Evolutionary conservation across 768 basidiomycete species (phyloP).

Genomic region (Chalciporus chontae): DNA sequence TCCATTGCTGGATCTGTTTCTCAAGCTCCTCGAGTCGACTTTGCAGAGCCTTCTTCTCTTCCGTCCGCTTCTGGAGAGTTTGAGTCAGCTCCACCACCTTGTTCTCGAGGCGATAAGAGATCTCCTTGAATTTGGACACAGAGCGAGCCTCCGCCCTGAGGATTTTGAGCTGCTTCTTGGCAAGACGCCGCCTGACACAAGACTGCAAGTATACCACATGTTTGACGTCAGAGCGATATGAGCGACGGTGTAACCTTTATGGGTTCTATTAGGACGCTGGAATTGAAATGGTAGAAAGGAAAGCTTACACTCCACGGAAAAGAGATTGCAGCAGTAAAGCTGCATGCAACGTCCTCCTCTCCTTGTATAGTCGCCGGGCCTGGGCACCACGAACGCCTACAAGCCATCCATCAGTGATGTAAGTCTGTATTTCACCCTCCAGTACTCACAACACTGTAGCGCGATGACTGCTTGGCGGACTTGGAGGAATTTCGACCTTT

Average conservation of each 20-base stretch:
- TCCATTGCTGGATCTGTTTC: conserved; percentile 82
- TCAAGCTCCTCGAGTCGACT: conserved; percentile 74
- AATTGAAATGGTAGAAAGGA: background rate
- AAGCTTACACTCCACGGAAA: conserved; percentile 83
- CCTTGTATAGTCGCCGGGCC: conserved; percentile 56
- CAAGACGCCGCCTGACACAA: conserved; percentile 84
- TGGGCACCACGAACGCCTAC: conserved; percentile 74
- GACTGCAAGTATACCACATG: conserved; percentile 86
- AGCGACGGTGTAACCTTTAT: conserved; percentile 51
- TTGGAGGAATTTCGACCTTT: conserved; percentile 66
- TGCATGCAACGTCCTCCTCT: conserved; percentile 54
- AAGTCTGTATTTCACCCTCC: background rate
- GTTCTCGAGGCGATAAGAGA: conserved; percentile 96
- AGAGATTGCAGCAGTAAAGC: conserved; percentile 78
- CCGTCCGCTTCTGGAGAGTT: conserved; percentile 81
- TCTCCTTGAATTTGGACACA: conserved; percentile 97
- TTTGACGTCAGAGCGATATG: conserved; percentile 56
- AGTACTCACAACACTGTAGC: conserved; percentile 80
- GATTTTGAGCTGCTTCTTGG: conserved; percentile 77
- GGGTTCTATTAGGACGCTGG: conserved; percentile 4
- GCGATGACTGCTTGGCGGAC: conserved; percentile 59
- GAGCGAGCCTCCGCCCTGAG: conserved; percentile 93
- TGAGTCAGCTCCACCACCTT: conserved; percentile 99
- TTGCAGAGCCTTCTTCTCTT: conserved; percentile 87
- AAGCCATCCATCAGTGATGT: conserved; percentile 6